A percentile compares a stretch with the other conserved stretches of the same genome.
Conservation (phyloP, 768 basidiomycete genomes). For the Russula olivacea region DNA sequence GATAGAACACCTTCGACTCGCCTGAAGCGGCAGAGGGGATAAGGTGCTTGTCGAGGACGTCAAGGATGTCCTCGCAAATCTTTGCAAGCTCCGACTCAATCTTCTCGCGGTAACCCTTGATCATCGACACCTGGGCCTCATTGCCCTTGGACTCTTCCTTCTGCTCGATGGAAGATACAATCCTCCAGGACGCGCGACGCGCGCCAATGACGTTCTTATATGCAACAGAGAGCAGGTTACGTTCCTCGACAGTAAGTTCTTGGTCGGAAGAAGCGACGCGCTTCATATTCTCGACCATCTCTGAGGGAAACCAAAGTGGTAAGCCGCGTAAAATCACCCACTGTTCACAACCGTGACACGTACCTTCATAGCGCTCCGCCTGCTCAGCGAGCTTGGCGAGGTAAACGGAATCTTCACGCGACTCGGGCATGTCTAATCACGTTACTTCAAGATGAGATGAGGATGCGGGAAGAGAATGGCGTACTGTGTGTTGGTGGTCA, state of each 20-base stretch:
- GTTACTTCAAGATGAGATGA: conserved; percentile 7
- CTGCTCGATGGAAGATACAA: conserved; percentile 97
- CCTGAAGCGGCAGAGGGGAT: conserved; percentile 94
- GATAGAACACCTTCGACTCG: conserved; percentile 99
- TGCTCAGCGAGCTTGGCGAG: conserved; percentile 99
- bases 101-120: conserved; percentile 97
- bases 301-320: conserved; percentile 35
- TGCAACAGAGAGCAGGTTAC: conserved; percentile 82
- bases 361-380: conserved; percentile 98
- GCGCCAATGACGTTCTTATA: conserved; percentile 99
- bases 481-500: conserved; percentile 23
- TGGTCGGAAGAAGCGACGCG: conserved; percentile 95
- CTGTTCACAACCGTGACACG: conserved; percentile 24
- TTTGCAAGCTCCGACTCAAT: conserved; percentile 95
- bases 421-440: conserved; percentile 63
- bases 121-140: conserved; percentile 92
- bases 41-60: conserved; percentile 96
- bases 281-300: conserved; percentile 99
- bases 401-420: conserved; percentile 97
- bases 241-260: conserved; percentile 97
- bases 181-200: conserved; percentile 95
- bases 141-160: conserved; percentile 99
- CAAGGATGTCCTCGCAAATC: conserved; percentile 98
- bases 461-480: not conserved
- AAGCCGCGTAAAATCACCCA: conserved; percentile 16